Evolutionary conservation across 129 eudicot genomes (phyloP).

Genomic region (Lactuca saligna): DNA sequence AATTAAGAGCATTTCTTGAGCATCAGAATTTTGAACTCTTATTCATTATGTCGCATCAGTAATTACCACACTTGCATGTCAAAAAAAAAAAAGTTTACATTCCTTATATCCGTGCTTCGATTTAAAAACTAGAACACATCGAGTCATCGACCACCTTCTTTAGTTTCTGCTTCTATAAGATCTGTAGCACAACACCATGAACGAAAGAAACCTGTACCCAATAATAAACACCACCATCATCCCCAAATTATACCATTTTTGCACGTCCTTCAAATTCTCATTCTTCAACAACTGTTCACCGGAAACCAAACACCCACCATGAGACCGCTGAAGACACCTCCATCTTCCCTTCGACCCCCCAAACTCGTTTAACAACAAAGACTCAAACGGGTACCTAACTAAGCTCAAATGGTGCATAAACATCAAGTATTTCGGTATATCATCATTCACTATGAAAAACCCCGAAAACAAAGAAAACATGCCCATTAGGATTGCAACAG

Average conservation of each 20-base stretch:
- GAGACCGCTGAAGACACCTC: constrained; percentile 51
- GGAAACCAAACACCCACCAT: constrained; percentile 50
- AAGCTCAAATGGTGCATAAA: constrained; percentile 71
- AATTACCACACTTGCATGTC: no score
- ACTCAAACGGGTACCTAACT: constrained; percentile 76
- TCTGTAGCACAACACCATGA: constrained; percentile 47
- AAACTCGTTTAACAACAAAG: constrained; percentile 63
- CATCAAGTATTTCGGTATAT: constrained; percentile 59
- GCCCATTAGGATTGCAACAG: constrained; percentile 62
- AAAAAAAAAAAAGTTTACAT: no score
- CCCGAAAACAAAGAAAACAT: constrained; percentile 79
- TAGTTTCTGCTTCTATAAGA: constrained; percentile 44
- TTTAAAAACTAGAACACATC: not conserved
- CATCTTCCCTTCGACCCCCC: constrained; percentile 50
- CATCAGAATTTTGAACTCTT: no score
- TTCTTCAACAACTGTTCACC: constrained; percentile 52
- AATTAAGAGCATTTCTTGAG: no score
- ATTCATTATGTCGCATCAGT: no score
- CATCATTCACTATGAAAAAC: constrained; percentile 59
- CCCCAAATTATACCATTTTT: constrained; percentile 60
- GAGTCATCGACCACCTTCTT: not conserved
- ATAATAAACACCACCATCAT: constrained; percentile 59
- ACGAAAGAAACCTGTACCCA: constrained; percentile 56
- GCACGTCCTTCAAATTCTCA: constrained; percentile 52
- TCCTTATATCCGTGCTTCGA: not conserved